Evolutionary conservation across 2,329 filamentous ascomycete genomes (phyloP), one percentile per base, ranked within the genome.

Genomic region (Sporothrix variecibatus): DNA sequence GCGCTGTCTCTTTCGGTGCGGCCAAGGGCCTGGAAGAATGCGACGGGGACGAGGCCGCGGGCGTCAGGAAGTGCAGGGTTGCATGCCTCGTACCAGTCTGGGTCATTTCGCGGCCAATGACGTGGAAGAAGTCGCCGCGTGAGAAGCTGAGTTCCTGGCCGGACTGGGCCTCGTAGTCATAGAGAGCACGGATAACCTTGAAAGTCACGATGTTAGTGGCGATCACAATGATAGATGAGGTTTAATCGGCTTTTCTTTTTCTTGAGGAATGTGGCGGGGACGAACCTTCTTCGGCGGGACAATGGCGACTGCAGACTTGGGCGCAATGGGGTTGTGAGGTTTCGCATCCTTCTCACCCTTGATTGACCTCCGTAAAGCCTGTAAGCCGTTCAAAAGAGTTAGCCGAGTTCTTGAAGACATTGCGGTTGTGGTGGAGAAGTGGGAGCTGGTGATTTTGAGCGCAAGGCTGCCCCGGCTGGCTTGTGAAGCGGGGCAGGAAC

Each of bases 71-170:
- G 87, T 70, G 93, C 89, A 75, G 96, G 96, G 81, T 99, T 99
- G 87, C 94, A 98, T 73, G 95, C 96, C 84, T 98, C 96, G 87
- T 98, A 99, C 95, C 96, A 99, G 81, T 98, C 94, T 56, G 86
- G 85, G 82, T 98, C 95, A 86, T 98, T 92, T 98, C 96, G 82
- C 95, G 92, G 80, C 93, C 94, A 82, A 98, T 95, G 77, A 99
- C 96, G 85, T 98, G 95, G 82, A 99, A 96, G 83, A 98, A 99
- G 82, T 99, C 96, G 80, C 96, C 96, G 81, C 94, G 93, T 77
- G 92, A 94, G 84, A 99, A 99, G 81, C 93, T 92, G 79, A 99
- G 87, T 85, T 97, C 92, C 81, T 95, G 92, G 72, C 85, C 84
- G 75, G 90, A 90, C 80, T 92, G 89, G 75, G 94, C 93, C 80